These are phyloP conservation scores for Nymphaea colorata DNA, from an alignment of 164 flowering plant genomes.

Conservation along the genomic window DNA sequence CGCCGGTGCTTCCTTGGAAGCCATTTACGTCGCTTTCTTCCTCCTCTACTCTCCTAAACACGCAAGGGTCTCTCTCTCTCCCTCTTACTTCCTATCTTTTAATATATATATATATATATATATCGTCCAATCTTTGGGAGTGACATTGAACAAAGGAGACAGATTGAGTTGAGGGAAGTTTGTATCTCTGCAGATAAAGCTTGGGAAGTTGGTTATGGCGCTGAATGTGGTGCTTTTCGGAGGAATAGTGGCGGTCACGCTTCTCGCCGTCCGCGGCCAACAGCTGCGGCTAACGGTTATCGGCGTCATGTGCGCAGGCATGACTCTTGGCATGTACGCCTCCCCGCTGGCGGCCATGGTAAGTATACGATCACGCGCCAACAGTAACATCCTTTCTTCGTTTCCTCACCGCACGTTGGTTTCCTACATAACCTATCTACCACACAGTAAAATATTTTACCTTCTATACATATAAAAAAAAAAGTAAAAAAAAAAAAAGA, in stretches of 20 bases:
- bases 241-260: conserved; percentile 31
- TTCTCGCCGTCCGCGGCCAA: conserved; percentile 29
- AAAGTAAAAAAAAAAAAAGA: no score
- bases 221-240: conserved; percentile 40
- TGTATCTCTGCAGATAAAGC: conserved; percentile 24
- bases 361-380: conserved; percentile 1
- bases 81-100: neutral
- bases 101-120: neutral
- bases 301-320: conserved; percentile 47
- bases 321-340: conserved; percentile 65
- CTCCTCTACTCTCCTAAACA: conserved; percentile 50
- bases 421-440: neutral
- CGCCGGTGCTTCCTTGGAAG: conserved; percentile 40
- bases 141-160: no score
- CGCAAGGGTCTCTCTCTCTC: conserved; percentile 26
- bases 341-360: conserved; percentile 59
- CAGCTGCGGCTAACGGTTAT: conserved; percentile 22
- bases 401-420: neutral
- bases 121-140: no score
- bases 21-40: conserved; percentile 49
- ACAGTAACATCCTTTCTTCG: no score
- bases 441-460: no score
- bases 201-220: conserved; percentile 25
- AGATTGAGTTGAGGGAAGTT: neutral
- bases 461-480: neutral